Evolutionary conservation across 2,329 filamentous ascomycete genomes (phyloP), one percentile per base, ranked within the genome.

Genomic region (Hortaea sp.): DNA sequence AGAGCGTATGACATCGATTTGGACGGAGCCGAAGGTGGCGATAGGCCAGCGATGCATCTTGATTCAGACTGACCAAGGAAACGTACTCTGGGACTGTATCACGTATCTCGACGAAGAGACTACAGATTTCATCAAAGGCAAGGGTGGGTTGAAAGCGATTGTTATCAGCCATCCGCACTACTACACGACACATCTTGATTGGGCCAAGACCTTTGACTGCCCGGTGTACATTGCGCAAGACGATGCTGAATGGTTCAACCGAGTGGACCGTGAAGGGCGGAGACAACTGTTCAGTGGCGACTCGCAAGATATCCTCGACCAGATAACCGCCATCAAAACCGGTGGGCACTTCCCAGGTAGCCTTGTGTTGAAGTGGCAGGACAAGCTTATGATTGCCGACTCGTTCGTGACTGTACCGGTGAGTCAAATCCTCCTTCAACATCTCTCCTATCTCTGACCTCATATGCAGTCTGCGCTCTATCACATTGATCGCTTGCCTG

Each of bases 341-440:
- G 85, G 85, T 0, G 87, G 87, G 0, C 86, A 94, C 67, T 92
- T 92, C 57, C 82, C 83, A 0, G 87, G 87, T 0, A 85, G 80
- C 53, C 66, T 84, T 49, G 78, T 88, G 3, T 60, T 85, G 49
- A 73, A 82, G 27, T 85, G 77, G 64, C 72, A 74, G 12, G 64
- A 66, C 1, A 74, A 72, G 41, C 65, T 92, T n/a, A 74, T 90
- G 49, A 74, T 88, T 47, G 85, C 86, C 5, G 87, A 94, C 65
- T 87, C 84, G 3, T 74, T 92, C 41, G 73, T 86, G 53, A 84
- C 81, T 27, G 83, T 84, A 3, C 82, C 84, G 0, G 72, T 71
- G 48, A 47, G 68, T 62, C 12, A 39, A 12, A 10, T 29, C 11
- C 42, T 45, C 45, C 28, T 44, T 45, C 10, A 20, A n/a, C 12